These are phyloP conservation scores for Earliella scabrosa DNA, from an alignment of 1,284 basidiomycete genomes.

Conservation along the genomic window DNA sequence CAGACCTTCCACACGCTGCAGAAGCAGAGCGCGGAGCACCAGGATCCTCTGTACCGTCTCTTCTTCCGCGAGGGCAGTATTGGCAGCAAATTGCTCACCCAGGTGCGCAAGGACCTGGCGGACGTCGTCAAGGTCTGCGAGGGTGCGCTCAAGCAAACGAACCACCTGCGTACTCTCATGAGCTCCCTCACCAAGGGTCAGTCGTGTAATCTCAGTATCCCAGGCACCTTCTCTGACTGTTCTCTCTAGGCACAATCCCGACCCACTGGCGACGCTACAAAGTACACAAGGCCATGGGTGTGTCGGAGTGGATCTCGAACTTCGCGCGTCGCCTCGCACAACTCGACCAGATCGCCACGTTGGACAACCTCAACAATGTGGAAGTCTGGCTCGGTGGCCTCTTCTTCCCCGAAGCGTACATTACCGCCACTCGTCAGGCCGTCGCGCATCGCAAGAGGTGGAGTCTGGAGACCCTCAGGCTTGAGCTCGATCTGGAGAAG, in stretches of 20 bases:
- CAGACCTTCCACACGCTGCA: conserved; percentile 68
- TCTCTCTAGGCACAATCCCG: conserved; percentile 77
- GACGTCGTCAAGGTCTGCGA: conserved; percentile 86
- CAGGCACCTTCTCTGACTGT: background rate
- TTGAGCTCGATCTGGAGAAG: conserved; percentile 81
- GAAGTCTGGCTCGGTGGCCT: conserved; percentile 91
- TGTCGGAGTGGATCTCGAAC: conserved; percentile 87
- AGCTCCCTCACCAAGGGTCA: conserved; percentile 87
- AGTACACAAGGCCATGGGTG: conserved; percentile 79
- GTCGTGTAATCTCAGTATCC: conserved; percentile 19
- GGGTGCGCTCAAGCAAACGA: conserved; percentile 91
- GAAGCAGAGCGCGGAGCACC: conserved; percentile 69
- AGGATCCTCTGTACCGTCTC: conserved; percentile 86
- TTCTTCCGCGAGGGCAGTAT: conserved; percentile 89
- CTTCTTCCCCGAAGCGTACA: conserved; percentile 95
- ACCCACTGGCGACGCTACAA: conserved; percentile 90
- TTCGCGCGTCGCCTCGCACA: conserved; percentile 80
- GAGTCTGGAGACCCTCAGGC: conserved; percentile 88
- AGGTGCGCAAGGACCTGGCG: conserved; percentile 79
- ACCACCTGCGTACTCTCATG: conserved; percentile 88
- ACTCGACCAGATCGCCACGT: conserved; percentile 74
- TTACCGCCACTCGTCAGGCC: conserved; percentile 92
- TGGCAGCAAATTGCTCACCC: conserved; percentile 75
- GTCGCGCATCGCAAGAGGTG: conserved; percentile 89
- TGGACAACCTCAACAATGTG: conserved; percentile 71